Conservation (phyloP, 306 rosid species). For the Vicia sativa region DNA sequence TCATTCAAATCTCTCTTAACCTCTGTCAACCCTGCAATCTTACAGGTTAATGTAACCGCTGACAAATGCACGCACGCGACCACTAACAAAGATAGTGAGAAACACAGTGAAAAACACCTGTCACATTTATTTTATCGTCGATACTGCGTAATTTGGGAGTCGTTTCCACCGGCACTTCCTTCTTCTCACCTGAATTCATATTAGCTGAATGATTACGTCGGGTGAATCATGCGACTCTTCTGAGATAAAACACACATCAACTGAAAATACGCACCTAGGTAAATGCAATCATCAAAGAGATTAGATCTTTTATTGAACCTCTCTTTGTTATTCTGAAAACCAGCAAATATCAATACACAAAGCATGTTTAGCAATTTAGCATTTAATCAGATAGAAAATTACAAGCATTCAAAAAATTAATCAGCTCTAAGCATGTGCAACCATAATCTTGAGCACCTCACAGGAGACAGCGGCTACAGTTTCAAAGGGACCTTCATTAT, state of each 20-base stretch:
- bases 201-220: conserved; percentile 14
- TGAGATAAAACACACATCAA: not conserved
- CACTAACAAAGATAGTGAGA: conserved; percentile 2
- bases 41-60: not conserved
- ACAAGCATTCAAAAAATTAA: not conserved
- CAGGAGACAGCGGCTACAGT: conserved; percentile 34
- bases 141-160: conserved; percentile 31
- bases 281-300: conserved; percentile 11
- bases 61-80: not conserved
- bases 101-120: conserved; percentile 21
- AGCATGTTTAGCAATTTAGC: not conserved
- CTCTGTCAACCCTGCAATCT: conserved; percentile 44
- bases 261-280: conserved; percentile 14
- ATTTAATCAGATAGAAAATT: not conserved
- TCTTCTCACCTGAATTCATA: conserved; percentile 42
- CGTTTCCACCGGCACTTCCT: not conserved
- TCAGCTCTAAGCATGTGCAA: not conserved
- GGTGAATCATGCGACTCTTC: conserved; percentile 22
- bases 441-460: not conserved
- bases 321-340: conserved; percentile 22
- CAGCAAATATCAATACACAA: conserved; percentile 27
- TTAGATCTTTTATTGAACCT: conserved; percentile 12
- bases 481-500: conserved; percentile 27
- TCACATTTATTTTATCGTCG: conserved; percentile 29
- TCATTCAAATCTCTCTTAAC: conserved; percentile 16